A percentile compares a stretch with the other conserved stretches of the same genome.
phyloP scores from a whole-genome alignment of 2,329 filamentous ascomycete genomes.

The Ceratocystis eucalypticola region DNA sequence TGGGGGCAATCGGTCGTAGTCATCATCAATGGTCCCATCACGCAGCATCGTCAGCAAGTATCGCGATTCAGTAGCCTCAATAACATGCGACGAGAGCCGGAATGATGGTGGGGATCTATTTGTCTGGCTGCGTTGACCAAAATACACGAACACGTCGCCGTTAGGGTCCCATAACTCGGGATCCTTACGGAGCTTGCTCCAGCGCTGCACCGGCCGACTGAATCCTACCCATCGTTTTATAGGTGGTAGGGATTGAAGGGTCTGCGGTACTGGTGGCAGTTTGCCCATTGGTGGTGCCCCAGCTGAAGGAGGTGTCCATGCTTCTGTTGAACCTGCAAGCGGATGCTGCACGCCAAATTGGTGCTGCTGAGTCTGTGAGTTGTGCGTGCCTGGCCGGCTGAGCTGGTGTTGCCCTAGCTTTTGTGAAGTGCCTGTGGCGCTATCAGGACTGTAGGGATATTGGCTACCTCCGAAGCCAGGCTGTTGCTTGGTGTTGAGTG shows the following conservation, averaged over 20 bases:
- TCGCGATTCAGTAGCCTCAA: conserved; percentile 43
- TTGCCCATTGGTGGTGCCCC: conserved; percentile 32
- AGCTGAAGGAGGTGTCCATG: neutral
- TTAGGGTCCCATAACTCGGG: conserved; percentile 48
- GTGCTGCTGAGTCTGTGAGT: neutral
- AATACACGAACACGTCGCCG: conserved; percentile 46
- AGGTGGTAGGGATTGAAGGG: conserved; percentile 26
- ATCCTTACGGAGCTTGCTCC: conserved; percentile 46
- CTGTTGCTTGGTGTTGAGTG: conserved; percentile 16
- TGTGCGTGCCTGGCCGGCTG: neutral
- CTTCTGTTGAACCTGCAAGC: conserved; percentile 14
- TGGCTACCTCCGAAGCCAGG: conserved; percentile 13
- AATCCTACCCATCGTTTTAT: conserved; percentile 42
- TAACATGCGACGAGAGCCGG: conserved; percentile 43
- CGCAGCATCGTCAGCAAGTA: conserved; percentile 40
- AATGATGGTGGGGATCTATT: conserved; percentile 40
- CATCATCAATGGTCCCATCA: conserved; percentile 40
- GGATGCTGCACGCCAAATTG: conserved; percentile 1
- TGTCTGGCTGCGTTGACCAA: conserved; percentile 34
- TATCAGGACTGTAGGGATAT: conserved; percentile 18
- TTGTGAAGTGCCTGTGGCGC: conserved; percentile 7
- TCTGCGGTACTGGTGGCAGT: conserved; percentile 31
- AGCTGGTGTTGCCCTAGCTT: neutral
- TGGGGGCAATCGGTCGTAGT: conserved; percentile 32
- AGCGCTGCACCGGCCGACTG: conserved; percentile 33